Evolutionary conservation across 768 basidiomycete species (phyloP), one percentile per base, ranked within the genome.

Genomic region (Astraeus odoratus): DNA sequence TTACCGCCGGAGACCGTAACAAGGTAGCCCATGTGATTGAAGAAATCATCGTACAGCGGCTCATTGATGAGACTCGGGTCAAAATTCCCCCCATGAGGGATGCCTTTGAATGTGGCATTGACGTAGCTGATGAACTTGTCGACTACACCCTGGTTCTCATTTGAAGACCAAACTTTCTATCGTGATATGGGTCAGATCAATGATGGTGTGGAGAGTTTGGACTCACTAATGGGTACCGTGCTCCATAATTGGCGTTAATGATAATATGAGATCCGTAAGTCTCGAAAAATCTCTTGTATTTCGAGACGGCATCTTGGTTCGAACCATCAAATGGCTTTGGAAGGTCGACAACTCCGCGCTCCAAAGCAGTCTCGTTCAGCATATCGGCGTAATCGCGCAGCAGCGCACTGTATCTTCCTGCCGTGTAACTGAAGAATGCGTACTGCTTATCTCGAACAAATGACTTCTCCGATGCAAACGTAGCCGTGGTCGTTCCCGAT

Each of bases 1-100:
- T 51, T 40, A 18, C 49, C 49, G 19, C 49, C 49, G 8, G 48
- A 40, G 15, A 48, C 37, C 15, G 49, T 41, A 35, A 37, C 23
- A 2, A 51, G 39, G 18, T 48, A 41, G 26, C 48, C 48, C 16
- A 34, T 22, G n/a, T 23, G 34, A 19, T 42, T 40, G 19, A 12
- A 36, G 42, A 42, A 51, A 13, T 27, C 29, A 23, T 51, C 42
- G 47, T 42, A 51, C 29, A 42, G 47, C 7, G 19, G 27, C 20
- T 37, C 22, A 20, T 23, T 38, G 9, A 13, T 42, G 40, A 51
- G 35, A 12, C 6, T 13, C 15, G 35, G 19, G 33, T 48, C 34
- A 41, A 23, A 38, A 27, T 34, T 19, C 4, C 46, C 46, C 13
- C 39, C 39, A 9, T 27, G 19, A 26, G 39, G 36, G 20, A 51